A percentile compares a stretch with the other conserved stretches of the same genome.
Evolutionary conservation across 108 stramenopile species (phyloP).

Genomic region (Skeletonema costatum): DNA sequence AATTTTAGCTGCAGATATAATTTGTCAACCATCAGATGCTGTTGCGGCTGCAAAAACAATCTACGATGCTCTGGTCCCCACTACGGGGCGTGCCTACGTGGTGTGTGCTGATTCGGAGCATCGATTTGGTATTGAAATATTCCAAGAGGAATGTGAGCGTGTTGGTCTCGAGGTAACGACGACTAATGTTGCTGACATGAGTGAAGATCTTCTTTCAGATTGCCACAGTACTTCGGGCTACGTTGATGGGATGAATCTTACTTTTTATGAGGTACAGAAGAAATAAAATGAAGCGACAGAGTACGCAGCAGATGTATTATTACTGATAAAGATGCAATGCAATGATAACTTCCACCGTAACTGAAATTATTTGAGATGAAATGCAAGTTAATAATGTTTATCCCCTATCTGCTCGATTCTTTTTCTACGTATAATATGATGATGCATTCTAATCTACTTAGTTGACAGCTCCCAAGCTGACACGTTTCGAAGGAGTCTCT

Average conservation of each 20-base stretch:
- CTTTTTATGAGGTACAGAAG: conserved; percentile 37
- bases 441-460: neutral
- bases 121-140: conserved; percentile 81
- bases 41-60: conserved; percentile 75
- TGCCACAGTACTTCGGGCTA: conserved; percentile 59
- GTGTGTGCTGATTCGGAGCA: conserved; percentile 80
- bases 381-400: neutral
- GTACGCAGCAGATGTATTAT: too few species aligned
- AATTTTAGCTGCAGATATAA: conserved; percentile 80
- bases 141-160: conserved; percentile 62
- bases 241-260: conserved; percentile 72
- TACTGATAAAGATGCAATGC: neutral
- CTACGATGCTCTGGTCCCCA: conserved; percentile 53
- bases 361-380: neutral
- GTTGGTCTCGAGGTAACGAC: conserved; percentile 45
- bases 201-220: conserved; percentile 39
- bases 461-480: conserved; percentile 14
- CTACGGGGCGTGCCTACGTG: conserved; percentile 61
- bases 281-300: neutral
- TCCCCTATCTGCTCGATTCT: neutral
- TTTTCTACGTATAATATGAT: neutral
- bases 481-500: conserved; percentile 22
- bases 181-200: conserved; percentile 51
- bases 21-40: conserved; percentile 80
- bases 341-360: neutral